Conservation (phyloP, 352 stramenopile species). For the Pythium grandisporangium region DNA sequence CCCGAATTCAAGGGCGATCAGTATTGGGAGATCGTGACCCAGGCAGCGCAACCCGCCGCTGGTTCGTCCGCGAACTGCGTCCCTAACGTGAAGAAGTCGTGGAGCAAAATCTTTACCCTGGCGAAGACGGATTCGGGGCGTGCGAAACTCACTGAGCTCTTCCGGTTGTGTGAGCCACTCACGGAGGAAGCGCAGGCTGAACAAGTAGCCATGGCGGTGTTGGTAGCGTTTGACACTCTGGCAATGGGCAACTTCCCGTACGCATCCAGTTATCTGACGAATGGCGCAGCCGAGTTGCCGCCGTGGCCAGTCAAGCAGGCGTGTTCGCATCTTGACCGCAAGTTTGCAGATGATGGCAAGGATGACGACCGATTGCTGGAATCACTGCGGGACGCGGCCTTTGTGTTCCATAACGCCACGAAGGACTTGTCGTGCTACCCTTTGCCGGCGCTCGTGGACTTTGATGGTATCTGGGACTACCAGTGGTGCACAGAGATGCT, state of each 20-base stretch:
- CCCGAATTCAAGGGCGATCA: slow-evolving; percentile 47
- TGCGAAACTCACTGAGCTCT: slow-evolving; percentile 40
- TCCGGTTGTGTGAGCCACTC: slow-evolving; percentile 61
- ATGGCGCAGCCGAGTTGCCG: slow-evolving; percentile 61
- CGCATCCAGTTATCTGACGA: slow-evolving; percentile 89
- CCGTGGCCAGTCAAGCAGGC: slow-evolving; percentile 90
- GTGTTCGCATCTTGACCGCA: slow-evolving; percentile 55
- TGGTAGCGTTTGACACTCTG: slow-evolving; percentile 89
- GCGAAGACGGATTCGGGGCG: slow-evolving; percentile 48
- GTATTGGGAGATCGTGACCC: slow-evolving; percentile 82
- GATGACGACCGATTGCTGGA: slow-evolving; percentile 30
- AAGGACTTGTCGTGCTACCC: slow-evolving; percentile 64
- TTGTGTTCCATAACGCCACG: slow-evolving; percentile 88
- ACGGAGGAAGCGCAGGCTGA: slow-evolving; percentile 28
- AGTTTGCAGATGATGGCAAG: slow-evolving; percentile 23
- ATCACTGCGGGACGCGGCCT: slow-evolving; percentile 51
- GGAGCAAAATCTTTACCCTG: slow-evolving; percentile 64
- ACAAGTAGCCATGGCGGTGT: slow-evolving; percentile 57
- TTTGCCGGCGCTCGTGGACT: slow-evolving; percentile 53
- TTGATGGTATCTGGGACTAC: slow-evolving; percentile 87
- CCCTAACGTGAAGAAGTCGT: slow-evolving; percentile 75
- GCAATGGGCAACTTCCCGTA: slow-evolving; percentile 96
- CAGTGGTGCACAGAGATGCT: slow-evolving; percentile 92
- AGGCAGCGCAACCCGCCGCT: slow-evolving; percentile 53
- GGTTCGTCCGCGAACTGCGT: slow-evolving; percentile 72